Evolutionary conservation across 2,329 filamentous ascomycete species (phyloP), one percentile per base, ranked within the genome.

Genomic region (Lizonia empirigonia): DNA sequence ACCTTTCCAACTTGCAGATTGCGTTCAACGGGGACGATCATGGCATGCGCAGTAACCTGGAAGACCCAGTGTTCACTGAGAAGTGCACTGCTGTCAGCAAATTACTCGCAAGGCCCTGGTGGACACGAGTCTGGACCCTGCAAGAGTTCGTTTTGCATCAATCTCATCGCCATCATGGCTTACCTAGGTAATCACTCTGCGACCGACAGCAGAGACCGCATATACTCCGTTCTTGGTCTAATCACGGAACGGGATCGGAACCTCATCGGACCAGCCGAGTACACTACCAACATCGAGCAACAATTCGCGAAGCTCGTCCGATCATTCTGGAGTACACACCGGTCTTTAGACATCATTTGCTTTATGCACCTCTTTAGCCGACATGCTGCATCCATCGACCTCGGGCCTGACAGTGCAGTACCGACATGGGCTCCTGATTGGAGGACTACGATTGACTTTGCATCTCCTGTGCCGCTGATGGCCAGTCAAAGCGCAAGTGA

Each of bases 401-500:
- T 50, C 1, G 61, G 56, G 1, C 2, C 27, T 7, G 32, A 59
- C 3, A 9, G 51, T n/a, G 55, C 55, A 5, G 50, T 59, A 1
- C 64, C 68, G 5, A 64, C 57, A 2, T 69, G 65, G 67, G 50
- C 56, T 7, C 68, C 68, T 3, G 67, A 69, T 33, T 70, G 67
- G 65, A 47, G 67, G 19, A 56, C 56, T 2, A 54, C 56, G 4
- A 62, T 63, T 34, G 60, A 67, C 10, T 67, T 58, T 35, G 61
- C 62, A 34, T 68, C 64, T 12, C 67, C 68, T n/a, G 65, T 70
- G 7, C 68, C 68, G 20, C 51, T 70, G 8, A 69, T 69, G 64
- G 68, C 61, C n/a, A 69, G 65, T 24, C 68, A 70, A 39, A 68
- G 63, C 38, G 60, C 65, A 9, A 69, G 53, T 22, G 39, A 60